Conservation (phyloP, 768 basidiomycete genomes). For the Goffeauzyma gilvescens region DNA sequence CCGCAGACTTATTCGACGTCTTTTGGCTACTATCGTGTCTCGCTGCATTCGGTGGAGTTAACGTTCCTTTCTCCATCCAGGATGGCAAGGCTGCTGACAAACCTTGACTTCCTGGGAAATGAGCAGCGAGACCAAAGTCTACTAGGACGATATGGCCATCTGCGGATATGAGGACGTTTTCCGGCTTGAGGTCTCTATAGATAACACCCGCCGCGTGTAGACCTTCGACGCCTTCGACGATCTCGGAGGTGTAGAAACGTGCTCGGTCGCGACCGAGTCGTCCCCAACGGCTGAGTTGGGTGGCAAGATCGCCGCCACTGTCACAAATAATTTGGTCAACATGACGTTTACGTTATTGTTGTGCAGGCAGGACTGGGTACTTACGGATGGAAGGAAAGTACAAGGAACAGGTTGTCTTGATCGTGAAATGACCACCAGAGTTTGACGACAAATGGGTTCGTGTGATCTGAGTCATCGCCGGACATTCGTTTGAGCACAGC, state of each 20-base stretch:
- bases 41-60: background rate
- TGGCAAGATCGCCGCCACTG: constrained; percentile 93
- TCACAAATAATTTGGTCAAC: no score
- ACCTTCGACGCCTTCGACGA: constrained; percentile 83
- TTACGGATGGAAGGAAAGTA: constrained; percentile 48
- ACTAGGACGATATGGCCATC: constrained; percentile 94
- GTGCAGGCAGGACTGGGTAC: no score
- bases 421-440: constrained; percentile 97
- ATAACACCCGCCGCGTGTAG: constrained; percentile 86
- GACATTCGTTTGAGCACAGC: constrained; percentile 87
- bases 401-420: constrained; percentile 86
- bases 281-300: constrained; percentile 91
- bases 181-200: constrained; percentile 91
- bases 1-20: background rate
- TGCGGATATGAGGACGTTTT: constrained; percentile 82
- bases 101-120: constrained; percentile 6
- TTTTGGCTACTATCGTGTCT: background rate
- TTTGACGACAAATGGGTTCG: constrained; percentile 83
- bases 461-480: constrained; percentile 37
- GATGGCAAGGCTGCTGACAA: constrained; percentile 1
- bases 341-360: no score
- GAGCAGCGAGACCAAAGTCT: constrained; percentile 52
- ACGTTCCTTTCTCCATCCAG: constrained; percentile 1
- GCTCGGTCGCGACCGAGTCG: constrained; percentile 80
- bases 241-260: constrained; percentile 91